A percentile compares a stretch with the other conserved stretches of the same genome.
phyloP scores from a whole-genome alignment of 495 filamentous ascomycete genomes.

The Rhizodiscina lignyota region DNA sequence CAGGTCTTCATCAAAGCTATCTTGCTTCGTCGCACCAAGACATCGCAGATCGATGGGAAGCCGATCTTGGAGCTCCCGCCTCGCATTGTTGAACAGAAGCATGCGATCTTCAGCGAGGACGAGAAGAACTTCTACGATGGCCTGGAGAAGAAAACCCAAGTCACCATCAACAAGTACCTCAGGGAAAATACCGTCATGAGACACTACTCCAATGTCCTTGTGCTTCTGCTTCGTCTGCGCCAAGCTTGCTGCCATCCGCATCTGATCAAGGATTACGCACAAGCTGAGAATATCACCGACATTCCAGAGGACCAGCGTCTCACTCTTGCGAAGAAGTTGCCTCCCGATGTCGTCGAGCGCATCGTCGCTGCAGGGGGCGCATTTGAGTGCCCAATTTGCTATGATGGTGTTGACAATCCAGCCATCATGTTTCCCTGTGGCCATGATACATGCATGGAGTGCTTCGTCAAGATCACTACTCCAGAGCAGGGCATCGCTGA shows the following conservation, averaged over 20 bases:
- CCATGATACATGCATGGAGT: conserved; percentile 65
- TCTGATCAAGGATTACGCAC: conserved; percentile 63
- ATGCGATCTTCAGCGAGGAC: conserved; percentile 59
- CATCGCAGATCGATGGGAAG: conserved; percentile 66
- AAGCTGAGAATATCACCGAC: conserved; percentile 32
- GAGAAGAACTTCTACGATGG: conserved; percentile 56
- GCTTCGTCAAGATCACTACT: conserved; percentile 57
- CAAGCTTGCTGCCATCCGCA: conserved; percentile 90
- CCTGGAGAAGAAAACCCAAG: no score
- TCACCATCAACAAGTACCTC: conserved; percentile 50
- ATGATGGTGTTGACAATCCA: conserved; percentile 58
- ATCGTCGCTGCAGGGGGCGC: conserved; percentile 39
- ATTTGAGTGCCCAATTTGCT: conserved; percentile 62
- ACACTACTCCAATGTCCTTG: conserved; percentile 72
- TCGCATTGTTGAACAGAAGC: conserved; percentile 45
- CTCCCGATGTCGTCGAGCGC: conserved; percentile 42
- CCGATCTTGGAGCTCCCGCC: conserved; percentile 63
- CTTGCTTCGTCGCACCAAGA: conserved; percentile 73
- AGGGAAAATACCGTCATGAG: conserved; percentile 51
- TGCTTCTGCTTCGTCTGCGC: conserved; percentile 73
- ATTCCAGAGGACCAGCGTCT: conserved; percentile 38
- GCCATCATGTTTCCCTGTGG: conserved; percentile 75
- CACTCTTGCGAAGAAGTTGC: conserved; percentile 47
- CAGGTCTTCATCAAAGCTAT: conserved; percentile 72
- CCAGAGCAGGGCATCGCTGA: conserved; percentile 34